These are phyloP conservation scores for Emericellopsis terricola DNA, from an alignment of 495 filamentous ascomycete genomes.

Conservation along the genomic window DNA sequence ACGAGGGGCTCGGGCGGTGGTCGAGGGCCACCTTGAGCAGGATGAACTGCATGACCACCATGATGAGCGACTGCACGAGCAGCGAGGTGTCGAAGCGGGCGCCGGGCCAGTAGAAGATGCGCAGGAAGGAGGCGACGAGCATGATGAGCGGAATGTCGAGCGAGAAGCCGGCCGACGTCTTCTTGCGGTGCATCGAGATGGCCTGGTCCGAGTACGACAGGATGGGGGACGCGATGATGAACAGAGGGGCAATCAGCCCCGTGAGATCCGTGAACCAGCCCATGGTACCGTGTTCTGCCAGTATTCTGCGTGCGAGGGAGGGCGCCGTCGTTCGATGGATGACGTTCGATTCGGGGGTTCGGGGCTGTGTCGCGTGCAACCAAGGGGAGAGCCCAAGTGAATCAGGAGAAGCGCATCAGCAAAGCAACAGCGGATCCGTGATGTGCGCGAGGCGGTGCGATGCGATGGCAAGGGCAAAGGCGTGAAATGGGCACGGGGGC, in stretches of 20 bases:
- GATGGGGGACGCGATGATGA: conserved; percentile 64
- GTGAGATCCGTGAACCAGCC: conserved; percentile 23
- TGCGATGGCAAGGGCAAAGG: too few species aligned
- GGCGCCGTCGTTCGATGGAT: too few species aligned
- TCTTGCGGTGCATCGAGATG: conserved; percentile 62
- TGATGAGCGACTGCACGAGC: conserved; percentile 71
- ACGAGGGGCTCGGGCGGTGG: conserved; percentile 51
- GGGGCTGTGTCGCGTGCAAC: too few species aligned
- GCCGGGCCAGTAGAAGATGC: conserved; percentile 89
- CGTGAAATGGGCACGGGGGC: too few species aligned
- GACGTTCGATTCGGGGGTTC: too few species aligned
- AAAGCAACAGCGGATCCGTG: too few species aligned
- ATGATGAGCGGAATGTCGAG: conserved; percentile 91
- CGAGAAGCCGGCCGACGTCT: conserved; percentile 73
- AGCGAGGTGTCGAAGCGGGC: conserved; percentile 65
- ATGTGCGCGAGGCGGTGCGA: too few species aligned
- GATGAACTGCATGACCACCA: conserved; percentile 65
- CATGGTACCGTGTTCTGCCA: conserved; percentile 11
- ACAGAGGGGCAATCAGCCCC: conserved; percentile 32
- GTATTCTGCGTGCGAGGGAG: too few species aligned
- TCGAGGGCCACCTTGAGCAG: conserved; percentile 83
- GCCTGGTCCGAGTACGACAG: conserved; percentile 88
- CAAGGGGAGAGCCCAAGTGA: too few species aligned
- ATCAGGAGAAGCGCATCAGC: too few species aligned
- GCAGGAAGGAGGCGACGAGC: conserved; percentile 82